These are phyloP conservation scores for Diplocarpon mali DNA, from an alignment of 2,329 filamentous ascomycete species.

Conservation along the genomic window DNA sequence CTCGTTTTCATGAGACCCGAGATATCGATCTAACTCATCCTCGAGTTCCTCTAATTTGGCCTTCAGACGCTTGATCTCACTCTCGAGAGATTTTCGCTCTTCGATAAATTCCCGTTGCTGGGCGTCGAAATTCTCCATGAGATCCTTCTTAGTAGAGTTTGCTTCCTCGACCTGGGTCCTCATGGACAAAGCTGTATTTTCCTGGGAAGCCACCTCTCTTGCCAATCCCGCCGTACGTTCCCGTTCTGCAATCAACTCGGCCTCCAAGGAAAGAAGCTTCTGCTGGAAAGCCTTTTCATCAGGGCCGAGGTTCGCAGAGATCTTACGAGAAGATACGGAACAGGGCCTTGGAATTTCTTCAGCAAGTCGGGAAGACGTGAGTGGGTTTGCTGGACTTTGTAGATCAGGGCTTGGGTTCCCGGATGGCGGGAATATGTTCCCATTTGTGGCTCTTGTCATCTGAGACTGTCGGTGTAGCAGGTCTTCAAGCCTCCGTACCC, in stretches of 20 bases:
- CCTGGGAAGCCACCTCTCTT: constrained; percentile 52
- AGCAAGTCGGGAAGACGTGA: constrained; percentile 21
- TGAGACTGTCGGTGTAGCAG: constrained; percentile 75
- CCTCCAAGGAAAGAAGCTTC: constrained; percentile 58
- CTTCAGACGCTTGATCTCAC: constrained; percentile 67
- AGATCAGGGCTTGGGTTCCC: constrained; percentile 35
- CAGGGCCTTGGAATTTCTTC: constrained; percentile 44
- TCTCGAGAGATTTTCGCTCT: constrained; percentile 73
- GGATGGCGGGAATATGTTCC: constrained; percentile 43
- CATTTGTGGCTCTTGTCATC: constrained; percentile 40
- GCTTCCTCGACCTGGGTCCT: constrained; percentile 69
- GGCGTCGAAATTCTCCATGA: constrained; percentile 89
- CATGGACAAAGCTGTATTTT: constrained; percentile 47
- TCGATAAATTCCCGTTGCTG: constrained; percentile 79
- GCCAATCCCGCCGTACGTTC: constrained; percentile 56
- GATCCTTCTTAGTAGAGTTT: constrained; percentile 84
- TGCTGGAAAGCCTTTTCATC: constrained; percentile 52
- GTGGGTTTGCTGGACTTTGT: constrained; percentile 34
- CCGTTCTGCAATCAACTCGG: constrained; percentile 64
- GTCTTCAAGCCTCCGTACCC: constrained; percentile 84
- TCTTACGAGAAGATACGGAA: constrained; percentile 48
- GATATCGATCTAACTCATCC: constrained; percentile 78
- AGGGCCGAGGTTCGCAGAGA: constrained; percentile 46
- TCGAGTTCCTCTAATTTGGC: constrained; percentile 77
- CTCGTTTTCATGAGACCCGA: constrained; percentile 75